These are phyloP conservation scores for Claviceps maximensis DNA, from an alignment of 2,329 filamentous ascomycete species.

Conservation along the genomic window DNA sequence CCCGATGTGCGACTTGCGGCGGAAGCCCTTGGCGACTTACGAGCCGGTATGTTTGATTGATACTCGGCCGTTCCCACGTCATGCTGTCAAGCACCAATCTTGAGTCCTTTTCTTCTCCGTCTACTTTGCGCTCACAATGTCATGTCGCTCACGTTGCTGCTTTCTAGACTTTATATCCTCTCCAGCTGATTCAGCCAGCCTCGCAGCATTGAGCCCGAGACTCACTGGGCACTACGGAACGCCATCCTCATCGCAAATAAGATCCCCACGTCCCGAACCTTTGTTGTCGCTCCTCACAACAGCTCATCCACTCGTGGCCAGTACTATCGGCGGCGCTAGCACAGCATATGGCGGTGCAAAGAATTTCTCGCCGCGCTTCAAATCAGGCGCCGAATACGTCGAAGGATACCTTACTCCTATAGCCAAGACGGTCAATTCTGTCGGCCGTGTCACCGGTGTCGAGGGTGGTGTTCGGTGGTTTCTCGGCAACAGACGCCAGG, in stretches of 20 bases:
- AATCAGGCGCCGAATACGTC: constrained; percentile 79
- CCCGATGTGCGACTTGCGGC: constrained; percentile 58
- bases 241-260: constrained; percentile 6
- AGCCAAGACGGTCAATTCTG: constrained; percentile 72
- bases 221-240: constrained; percentile 1
- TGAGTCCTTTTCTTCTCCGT: too few species aligned
- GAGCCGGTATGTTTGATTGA: constrained; percentile 38
- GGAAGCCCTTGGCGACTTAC: constrained; percentile 61
- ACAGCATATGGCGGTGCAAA: constrained; percentile 81
- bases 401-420: constrained; percentile 80
- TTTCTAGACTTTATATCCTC: constrained; percentile 52
- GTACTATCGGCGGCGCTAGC: constrained; percentile 70
- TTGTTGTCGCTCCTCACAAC: constrained; percentile 77
- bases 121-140: background rate
- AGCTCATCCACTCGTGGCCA: constrained; percentile 74
- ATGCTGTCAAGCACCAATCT: background rate
- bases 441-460: constrained; percentile 74
- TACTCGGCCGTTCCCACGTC: too few species aligned
- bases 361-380: constrained; percentile 79
- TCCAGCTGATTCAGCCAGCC: constrained; percentile 34
- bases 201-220: constrained; percentile 25
- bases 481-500: constrained; percentile 45
- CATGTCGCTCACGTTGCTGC: background rate
- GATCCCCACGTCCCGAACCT: constrained; percentile 54
- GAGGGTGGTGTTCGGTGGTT: constrained; percentile 82